Conservation (phyloP, 2,329 filamentous ascomycete genomes). For the Calonectria honghensis region DNA sequence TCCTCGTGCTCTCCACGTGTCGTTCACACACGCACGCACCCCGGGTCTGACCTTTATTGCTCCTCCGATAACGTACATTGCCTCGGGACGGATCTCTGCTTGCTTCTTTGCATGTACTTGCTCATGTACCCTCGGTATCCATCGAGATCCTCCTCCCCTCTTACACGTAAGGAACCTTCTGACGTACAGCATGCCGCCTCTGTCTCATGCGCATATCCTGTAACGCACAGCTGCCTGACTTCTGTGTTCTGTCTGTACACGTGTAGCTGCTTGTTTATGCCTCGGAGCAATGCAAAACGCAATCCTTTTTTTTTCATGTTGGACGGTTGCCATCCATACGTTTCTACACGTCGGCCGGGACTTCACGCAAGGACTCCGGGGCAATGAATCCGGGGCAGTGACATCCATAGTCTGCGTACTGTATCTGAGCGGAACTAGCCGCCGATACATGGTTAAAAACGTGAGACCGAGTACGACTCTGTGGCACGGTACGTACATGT, state of each 20-base stretch:
- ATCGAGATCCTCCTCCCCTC: constrained; percentile 2
- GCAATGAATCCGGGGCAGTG: not conserved
- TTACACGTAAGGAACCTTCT: constrained; percentile 16
- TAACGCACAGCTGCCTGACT: not conserved
- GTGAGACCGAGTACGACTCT: constrained; percentile 1
- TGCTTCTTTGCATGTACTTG: constrained; percentile 1
- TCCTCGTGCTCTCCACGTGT: constrained; percentile 54
- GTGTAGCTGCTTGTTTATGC: constrained; percentile 20
- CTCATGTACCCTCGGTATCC: not conserved
- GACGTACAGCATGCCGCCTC: not conserved
- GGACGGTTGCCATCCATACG: constrained; percentile 11
- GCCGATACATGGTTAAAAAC: not conserved
- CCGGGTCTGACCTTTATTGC: constrained; percentile 21
- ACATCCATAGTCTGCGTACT: not conserved
- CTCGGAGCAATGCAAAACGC: not conserved
- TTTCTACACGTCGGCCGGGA: not conserved
- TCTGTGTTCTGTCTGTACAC: constrained; percentile 1
- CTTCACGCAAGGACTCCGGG: constrained; percentile 2
- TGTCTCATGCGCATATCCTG: constrained; percentile 18
- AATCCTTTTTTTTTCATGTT: not conserved
- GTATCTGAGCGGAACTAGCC: constrained; percentile 1
- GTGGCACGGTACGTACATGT: not conserved
- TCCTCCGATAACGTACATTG: constrained; percentile 34
- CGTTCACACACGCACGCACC: constrained; percentile 25
- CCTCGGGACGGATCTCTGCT: constrained; percentile 12